Evolutionary conservation across 2,329 filamentous ascomycete genomes (phyloP).

Genomic region (Helminthosporium solani): DNA sequence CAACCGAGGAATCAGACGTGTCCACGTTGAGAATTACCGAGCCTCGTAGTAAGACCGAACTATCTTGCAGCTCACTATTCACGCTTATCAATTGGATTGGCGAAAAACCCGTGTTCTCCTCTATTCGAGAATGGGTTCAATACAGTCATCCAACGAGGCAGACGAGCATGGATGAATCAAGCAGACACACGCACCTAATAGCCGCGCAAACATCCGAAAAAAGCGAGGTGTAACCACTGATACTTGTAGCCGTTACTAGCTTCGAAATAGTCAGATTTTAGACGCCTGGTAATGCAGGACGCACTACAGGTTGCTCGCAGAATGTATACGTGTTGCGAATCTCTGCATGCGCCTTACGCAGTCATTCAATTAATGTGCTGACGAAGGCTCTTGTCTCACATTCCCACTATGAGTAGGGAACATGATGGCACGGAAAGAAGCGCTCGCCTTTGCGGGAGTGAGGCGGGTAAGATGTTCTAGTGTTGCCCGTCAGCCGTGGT

Average conservation of each 20-base stretch:
- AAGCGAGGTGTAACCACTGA: too few relatives aligned
- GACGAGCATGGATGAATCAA: background rate
- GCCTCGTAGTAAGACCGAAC: slow-evolving; percentile 5
- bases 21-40: slow-evolving; percentile 11
- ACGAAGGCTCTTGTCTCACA: slow-evolving; percentile 10
- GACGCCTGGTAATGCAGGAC: background rate
- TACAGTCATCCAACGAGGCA: background rate
- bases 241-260: background rate
- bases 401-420: slow-evolving; percentile 11
- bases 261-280: background rate
- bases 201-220: background rate
- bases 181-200: background rate
- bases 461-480: slow-evolving; percentile 11
- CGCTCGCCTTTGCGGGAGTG: slow-evolving; percentile 16
- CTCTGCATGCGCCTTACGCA: slow-evolving; percentile 7
- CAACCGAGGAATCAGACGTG: background rate
- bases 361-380: slow-evolving; percentile 16
- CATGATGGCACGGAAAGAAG: slow-evolving; percentile 17
- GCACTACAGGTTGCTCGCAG: background rate
- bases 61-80: slow-evolving; percentile 7
- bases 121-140: background rate
- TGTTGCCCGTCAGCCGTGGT: slow-evolving; percentile 6
- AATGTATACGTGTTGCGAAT: background rate
- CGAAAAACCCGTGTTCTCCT: background rate
- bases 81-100: background rate